These are phyloP conservation scores for Austropuccinia psidii DNA, from an alignment of 1,284 basidiomycete species.

Conservation along the genomic window DNA sequence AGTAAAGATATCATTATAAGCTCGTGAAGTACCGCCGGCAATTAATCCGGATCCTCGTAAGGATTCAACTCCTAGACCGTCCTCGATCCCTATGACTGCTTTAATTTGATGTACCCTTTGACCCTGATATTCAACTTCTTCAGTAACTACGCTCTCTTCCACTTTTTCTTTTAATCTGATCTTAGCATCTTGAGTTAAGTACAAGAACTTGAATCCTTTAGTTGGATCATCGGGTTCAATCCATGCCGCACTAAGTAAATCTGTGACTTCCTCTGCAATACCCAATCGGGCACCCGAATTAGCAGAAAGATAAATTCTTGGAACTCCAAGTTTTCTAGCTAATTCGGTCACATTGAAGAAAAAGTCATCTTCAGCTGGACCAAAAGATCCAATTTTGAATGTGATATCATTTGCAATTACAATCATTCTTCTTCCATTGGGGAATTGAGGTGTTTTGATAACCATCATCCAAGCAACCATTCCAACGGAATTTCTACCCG, in stretches of 20 bases:
- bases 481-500: slow-evolving; percentile 88
- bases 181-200: slow-evolving; percentile 60
- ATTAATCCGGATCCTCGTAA: slow-evolving; percentile 94
- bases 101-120: slow-evolving; percentile 87
- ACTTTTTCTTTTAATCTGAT: slow-evolving; percentile 54
- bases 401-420: slow-evolving; percentile 98
- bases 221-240: slow-evolving; percentile 70
- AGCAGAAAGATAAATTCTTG: slow-evolving; percentile 93
- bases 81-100: slow-evolving; percentile 89
- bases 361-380: slow-evolving; percentile 89
- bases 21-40: slow-evolving; percentile 94
- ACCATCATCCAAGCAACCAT: slow-evolving; percentile 99
- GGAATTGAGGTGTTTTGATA: slow-evolving; percentile 86
- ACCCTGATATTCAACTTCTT: slow-evolving; percentile 75
- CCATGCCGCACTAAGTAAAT: slow-evolving; percentile 88
- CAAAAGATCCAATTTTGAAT: slow-evolving; percentile 96
- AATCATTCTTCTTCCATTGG: slow-evolving; percentile 74
- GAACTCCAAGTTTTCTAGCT: slow-evolving; percentile 76
- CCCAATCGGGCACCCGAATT: slow-evolving; percentile 98
- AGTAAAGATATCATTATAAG: slow-evolving; percentile 98
- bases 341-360: slow-evolving; percentile 93
- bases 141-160: slow-evolving; percentile 66
- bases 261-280: slow-evolving; percentile 82
- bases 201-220: slow-evolving; percentile 95
- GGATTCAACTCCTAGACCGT: slow-evolving; percentile 97